These are phyloP conservation scores for Gardenia jasminoides DNA, from an alignment of 257 asterid genomes.

Conservation along the genomic window DNA sequence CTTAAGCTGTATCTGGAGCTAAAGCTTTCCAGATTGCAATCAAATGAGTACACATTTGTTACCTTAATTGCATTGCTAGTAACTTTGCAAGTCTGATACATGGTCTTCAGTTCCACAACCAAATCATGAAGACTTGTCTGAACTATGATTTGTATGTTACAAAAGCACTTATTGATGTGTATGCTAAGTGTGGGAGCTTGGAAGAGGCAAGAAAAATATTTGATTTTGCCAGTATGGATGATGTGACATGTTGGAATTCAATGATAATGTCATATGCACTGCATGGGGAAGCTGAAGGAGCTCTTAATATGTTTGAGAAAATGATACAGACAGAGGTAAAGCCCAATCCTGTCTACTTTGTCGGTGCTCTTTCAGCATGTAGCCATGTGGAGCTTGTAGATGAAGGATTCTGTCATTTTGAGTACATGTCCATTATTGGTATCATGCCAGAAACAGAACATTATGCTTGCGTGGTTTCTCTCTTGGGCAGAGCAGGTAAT, in stretches of 20 bases:
- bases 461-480: conserved; percentile 51
- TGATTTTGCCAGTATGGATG: conserved; percentile 17
- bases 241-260: conserved; percentile 47
- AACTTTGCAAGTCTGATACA: conserved; percentile 32
- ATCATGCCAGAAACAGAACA: conserved; percentile 47
- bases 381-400: conserved; percentile 36
- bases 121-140: conserved; percentile 34
- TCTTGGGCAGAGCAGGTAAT: conserved; percentile 47
- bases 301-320: conserved; percentile 34
- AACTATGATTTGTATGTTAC: conserved; percentile 31
- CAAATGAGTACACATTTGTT: conserved; percentile 38
- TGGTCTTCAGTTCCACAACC: conserved; percentile 45
- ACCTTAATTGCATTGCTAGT: conserved; percentile 33
- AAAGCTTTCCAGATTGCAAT: conserved; percentile 16
- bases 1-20: conserved; percentile 34
- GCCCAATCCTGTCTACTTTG: conserved; percentile 42
- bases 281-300: conserved; percentile 43
- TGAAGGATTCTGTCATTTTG: conserved; percentile 40
- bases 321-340: conserved; percentile 32
- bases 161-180: conserved; percentile 46
- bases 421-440: conserved; percentile 30
- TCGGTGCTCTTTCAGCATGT: conserved; percentile 22
- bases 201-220: conserved; percentile 28
- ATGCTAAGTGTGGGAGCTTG: conserved; percentile 46
- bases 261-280: conserved; percentile 47